phyloP scores from a whole-genome alignment of 75 land plant genomes.

The Pinus tabuliformis region DNA sequence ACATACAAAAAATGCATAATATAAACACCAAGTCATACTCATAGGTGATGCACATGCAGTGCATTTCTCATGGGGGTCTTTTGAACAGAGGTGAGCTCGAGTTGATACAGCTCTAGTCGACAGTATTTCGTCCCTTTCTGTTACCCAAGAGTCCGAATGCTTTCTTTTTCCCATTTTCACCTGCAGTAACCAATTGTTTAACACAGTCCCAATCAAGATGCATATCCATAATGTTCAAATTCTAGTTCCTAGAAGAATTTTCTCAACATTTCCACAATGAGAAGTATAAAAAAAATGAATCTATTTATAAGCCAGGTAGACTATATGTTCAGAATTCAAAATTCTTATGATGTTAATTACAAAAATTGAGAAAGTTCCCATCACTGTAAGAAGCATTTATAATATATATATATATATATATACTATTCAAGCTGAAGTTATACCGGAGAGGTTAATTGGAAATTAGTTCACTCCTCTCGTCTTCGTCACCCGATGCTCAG shows the following conservation, averaged over 20 bases:
- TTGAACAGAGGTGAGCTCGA: background rate
- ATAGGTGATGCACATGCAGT: conserved; percentile 6
- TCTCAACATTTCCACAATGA: background rate
- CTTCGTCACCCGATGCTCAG: background rate
- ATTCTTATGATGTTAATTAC: background rate
- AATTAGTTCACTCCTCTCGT: background rate
- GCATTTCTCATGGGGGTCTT: conserved; percentile 7
- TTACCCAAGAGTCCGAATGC: background rate
- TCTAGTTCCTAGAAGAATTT: background rate
- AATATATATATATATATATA: background rate
- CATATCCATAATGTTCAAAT: background rate
- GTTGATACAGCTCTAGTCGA: background rate
- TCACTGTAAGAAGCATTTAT: background rate
- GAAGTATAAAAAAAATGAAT: background rate
- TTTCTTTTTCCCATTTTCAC: conserved; percentile 10
- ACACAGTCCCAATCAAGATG: background rate
- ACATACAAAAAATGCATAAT: background rate
- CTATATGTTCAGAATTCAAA: background rate
- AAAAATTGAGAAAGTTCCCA: background rate
- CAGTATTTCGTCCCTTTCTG: background rate
- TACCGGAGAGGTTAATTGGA: background rate
- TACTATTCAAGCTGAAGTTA: background rate
- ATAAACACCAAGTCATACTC: background rate
- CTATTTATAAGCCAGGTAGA: background rate
- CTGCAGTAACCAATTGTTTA: background rate